Evolutionary conservation across 306 rosid species (phyloP).

Genomic region (Gleditsia sinensis): DNA sequence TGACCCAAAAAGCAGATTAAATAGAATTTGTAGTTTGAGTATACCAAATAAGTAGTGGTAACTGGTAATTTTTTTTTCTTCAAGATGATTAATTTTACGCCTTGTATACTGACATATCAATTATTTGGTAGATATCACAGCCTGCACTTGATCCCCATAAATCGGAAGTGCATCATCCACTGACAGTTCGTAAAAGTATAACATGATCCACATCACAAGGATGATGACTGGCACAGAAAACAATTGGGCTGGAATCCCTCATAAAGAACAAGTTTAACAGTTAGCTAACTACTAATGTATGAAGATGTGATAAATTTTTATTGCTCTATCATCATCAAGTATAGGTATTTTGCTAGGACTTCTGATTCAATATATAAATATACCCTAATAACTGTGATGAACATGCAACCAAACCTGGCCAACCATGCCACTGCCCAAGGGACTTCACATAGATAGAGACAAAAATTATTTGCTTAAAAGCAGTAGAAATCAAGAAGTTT

Average conservation of each 20-base stretch:
- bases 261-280: neutral
- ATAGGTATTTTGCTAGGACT: neutral
- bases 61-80: too few species aligned
- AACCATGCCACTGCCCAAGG: neutral
- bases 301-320: neutral
- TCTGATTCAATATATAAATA: neutral
- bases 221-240: neutral
- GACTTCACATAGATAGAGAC: slow-evolving; percentile 4
- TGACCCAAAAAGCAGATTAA: too few species aligned
- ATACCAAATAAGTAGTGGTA: too few species aligned
- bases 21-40: too few species aligned
- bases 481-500: slow-evolving; percentile 1
- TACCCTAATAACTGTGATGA: neutral
- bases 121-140: too few species aligned
- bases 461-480: neutral
- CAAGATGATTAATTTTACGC: too few species aligned
- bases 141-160: too few species aligned
- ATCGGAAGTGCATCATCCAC: too few species aligned
- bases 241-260: neutral
- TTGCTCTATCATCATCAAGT: neutral
- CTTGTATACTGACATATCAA: too few species aligned
- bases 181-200: too few species aligned
- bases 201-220: neutral
- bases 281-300: neutral
- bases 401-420: neutral